These are phyloP conservation scores for Isatis lusitanica DNA, from an alignment of 441 rosid species.

Conservation along the genomic window DNA sequence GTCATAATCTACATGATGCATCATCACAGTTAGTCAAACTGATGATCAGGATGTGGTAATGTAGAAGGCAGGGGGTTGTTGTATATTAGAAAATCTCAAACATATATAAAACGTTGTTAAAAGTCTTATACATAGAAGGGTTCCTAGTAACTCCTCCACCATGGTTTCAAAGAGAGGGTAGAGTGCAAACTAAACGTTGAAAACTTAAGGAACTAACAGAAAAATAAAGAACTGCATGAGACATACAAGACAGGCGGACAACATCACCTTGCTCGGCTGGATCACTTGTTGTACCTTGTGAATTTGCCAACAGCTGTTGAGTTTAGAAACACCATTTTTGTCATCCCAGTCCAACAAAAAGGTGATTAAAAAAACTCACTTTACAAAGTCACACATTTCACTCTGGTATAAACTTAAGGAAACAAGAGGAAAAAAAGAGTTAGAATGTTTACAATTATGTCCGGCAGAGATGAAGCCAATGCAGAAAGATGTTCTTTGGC, in stretches of 20 bases:
- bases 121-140: not conserved
- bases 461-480: slow-evolving; percentile 76
- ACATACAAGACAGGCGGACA: slow-evolving; percentile 54
- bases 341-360: slow-evolving; percentile 24
- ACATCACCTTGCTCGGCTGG: slow-evolving; percentile 93
- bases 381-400: slow-evolving; percentile 14
- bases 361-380: slow-evolving; percentile 23
- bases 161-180: not conserved
- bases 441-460: slow-evolving; percentile 65
- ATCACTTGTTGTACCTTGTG: slow-evolving; percentile 59
- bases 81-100: not conserved
- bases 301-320: slow-evolving; percentile 73
- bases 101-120: not conserved
- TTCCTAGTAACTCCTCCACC: slow-evolving; percentile 2
- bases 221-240: slow-evolving; percentile 48
- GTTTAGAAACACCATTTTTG: slow-evolving; percentile 35
- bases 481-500: slow-evolving; percentile 96
- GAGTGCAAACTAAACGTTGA: slow-evolving; percentile 25
- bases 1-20: slow-evolving; percentile 67
- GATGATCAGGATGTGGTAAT: slow-evolving; percentile 17
- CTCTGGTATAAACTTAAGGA: slow-evolving; percentile 9
- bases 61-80: not conserved
- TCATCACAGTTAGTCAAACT: slow-evolving; percentile 18
- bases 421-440: slow-evolving; percentile 16
- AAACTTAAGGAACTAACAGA: slow-evolving; percentile 20